These are phyloP conservation scores for Scutellaria baicalensis DNA, from an alignment of 257 asterid species.

Conservation along the genomic window DNA sequence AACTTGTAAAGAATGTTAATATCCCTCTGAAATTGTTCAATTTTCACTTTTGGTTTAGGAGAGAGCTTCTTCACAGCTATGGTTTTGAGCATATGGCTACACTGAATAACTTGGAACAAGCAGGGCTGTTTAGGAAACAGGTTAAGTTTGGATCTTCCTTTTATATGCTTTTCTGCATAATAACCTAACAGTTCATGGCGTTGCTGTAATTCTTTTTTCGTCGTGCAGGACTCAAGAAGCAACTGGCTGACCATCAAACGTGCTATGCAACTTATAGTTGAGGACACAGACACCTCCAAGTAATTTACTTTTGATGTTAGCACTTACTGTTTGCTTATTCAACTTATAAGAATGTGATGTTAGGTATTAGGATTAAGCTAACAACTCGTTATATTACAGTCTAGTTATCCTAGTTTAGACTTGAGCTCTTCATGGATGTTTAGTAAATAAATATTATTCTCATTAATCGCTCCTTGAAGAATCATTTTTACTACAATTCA, in stretches of 20 bases:
- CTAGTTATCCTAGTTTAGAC: not conserved
- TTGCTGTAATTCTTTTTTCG: conserved; percentile 8
- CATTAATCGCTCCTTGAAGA: not conserved
- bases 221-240: conserved; percentile 76
- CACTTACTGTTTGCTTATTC: conserved; percentile 3
- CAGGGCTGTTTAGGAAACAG: conserved; percentile 88
- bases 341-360: not conserved
- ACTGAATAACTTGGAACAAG: conserved; percentile 85
- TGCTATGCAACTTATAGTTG: conserved; percentile 78
- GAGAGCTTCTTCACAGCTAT: conserved; percentile 95
- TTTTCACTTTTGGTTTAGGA: conserved; percentile 42
- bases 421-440: not conserved
- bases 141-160: conserved; percentile 24
- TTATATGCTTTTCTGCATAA: not conserved
- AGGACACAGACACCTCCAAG: conserved; percentile 86
- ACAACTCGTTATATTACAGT: not conserved
- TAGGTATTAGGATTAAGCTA: not conserved
- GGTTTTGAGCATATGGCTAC: conserved; percentile 94
- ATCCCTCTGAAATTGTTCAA: not conserved
- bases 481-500: not conserved
- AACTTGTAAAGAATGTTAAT: not conserved
- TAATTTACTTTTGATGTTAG: conserved; percentile 22
- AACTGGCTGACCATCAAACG: conserved; percentile 87
- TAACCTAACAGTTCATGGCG: conserved; percentile 3
- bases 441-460: not conserved